Evolutionary conservation across 2,329 filamentous ascomycete species (phyloP), one percentile per base, ranked within the genome.

Genomic region (Botrytis squamosa): DNA sequence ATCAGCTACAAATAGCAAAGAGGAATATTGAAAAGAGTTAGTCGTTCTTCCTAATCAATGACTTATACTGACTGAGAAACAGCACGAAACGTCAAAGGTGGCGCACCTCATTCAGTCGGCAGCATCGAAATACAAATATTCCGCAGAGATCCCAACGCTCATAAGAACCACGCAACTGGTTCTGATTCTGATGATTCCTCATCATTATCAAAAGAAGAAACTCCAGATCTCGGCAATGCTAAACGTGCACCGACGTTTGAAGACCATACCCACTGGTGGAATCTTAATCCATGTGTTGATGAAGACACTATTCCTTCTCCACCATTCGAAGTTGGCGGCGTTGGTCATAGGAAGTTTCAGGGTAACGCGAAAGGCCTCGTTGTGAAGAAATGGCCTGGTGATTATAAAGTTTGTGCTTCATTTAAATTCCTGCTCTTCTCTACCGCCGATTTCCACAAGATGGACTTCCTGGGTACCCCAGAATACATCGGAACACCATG

Each of bases 271-370:
- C 62, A 73, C 14, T 79, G 78, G 78, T 72, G 74, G 40, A 73
- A 76, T 33, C 65, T 74, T 1, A 76, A 77, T 40, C 38, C 42
- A 25, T 69, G 71, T 46, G 49, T 77, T 33, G 44, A 59, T 7
- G 52, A 57, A 33, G 66, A 75, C 9, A 70, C 49, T 20, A 22
- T 38, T 20, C 59, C 69, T 36, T 52, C 68, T 18, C 75, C 77
- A 46, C 68, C 77, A 9, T 80, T 77, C 42, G 75, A 78, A 64
- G 66, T 80, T 33, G 65, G 62, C 7, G 75, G 77, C 10, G 46
- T 75, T 20, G 72, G 74, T 36, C 66, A 70, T n/a, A 72, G 59
- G 9, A 73, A 55, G 6, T 20, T 49, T 12, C 40, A 55, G 18
- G 70, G 66, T 62, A 33, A 33, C n/a, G 8, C 64, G 7, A 78